Evolutionary conservation across 495 filamentous ascomycete species (phyloP), one percentile per base, ranked within the genome.

Genomic region (Lindgomyces ingoldianus): DNA sequence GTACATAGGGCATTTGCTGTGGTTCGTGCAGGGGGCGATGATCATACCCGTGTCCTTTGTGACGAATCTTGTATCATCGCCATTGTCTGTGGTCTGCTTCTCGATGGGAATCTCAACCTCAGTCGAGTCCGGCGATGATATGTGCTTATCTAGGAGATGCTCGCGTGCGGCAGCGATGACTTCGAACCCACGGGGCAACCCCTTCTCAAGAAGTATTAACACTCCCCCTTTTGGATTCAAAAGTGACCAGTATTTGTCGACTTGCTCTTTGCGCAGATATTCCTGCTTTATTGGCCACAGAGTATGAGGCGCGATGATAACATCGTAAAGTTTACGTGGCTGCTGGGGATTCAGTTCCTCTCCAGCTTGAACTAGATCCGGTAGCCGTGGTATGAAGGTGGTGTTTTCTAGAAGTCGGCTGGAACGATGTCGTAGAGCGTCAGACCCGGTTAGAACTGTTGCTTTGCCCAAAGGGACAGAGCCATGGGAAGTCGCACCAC

Each of bases 1-100:
- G 70, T 95, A 97, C 87, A 98, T 92, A 0, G 94, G 94, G 69
- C 94, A 98, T 57, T 83, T 84, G 1, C 74, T 77, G 73, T 98
- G 95, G 76, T 92, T 96, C 0, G 94, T 98, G 74, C 94, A 98
- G 0, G 94, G 94, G 0, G 95, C 94, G 62, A 98, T 82, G 67
- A 98, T 97, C 87, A 93, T 92, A 64, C 92, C 94, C 0, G 81
- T 75, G 64, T 94, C 91, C 65, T 89, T 89, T 24, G 76, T 54
- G 0, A 78, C 69, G 21, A 76, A 73, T 2, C 72, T 39, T 39
- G 33, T 39, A 14, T 6, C n/a, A 30, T 64, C 27, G 57, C 54
- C 41, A 76, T 79, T 45, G 77, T 78, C 42, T 80, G 73, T 58
- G 1, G 33, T 25, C 10, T 63, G 60, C 21, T 65, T 60, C 50